These are phyloP conservation scores for Cichorium intybus DNA, from an alignment of 140 eudicot genomes.

Conservation along the genomic window DNA sequence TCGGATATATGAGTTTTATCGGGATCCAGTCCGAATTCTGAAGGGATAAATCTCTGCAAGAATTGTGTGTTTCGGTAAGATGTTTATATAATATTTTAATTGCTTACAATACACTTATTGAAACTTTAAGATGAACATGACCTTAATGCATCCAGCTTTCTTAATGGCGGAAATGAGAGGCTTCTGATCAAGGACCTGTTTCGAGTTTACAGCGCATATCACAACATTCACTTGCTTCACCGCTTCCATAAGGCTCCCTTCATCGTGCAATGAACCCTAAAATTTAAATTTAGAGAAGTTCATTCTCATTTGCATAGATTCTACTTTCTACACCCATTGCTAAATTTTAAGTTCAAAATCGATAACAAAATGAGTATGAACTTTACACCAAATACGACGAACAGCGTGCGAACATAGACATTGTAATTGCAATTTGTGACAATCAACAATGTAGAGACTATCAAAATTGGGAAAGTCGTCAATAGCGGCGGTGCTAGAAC, in stretches of 20 bases:
- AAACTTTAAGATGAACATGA: constrained; percentile 14
- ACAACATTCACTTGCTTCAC: constrained; percentile 70
- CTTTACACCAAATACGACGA: not conserved
- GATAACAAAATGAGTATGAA: not conserved
- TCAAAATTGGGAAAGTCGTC: not conserved
- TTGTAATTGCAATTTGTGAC: not conserved
- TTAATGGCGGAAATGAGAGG: constrained; percentile 65
- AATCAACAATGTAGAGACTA: not conserved
- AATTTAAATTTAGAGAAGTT: not conserved
- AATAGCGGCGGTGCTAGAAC: not conserved
- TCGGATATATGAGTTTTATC: constrained; percentile 56
- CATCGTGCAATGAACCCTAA: constrained; percentile 93
- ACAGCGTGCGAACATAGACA: not conserved
- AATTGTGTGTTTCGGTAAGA: constrained; percentile 5
- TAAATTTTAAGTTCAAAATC: not conserved
- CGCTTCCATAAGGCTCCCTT: constrained; percentile 60
- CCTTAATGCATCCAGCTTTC: constrained; percentile 67
- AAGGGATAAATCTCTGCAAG: constrained; percentile 79
- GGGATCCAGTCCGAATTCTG: constrained; percentile 89
- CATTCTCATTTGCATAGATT: not conserved
- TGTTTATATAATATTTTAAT: not conserved
- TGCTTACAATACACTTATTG: too few relatives aligned
- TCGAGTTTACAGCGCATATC: constrained; percentile 65
- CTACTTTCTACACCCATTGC: not conserved
- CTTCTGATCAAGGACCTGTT: constrained; percentile 71